These are phyloP conservation scores for Lupinus albus DNA, from an alignment of 306 rosid genomes.

Conservation along the genomic window DNA sequence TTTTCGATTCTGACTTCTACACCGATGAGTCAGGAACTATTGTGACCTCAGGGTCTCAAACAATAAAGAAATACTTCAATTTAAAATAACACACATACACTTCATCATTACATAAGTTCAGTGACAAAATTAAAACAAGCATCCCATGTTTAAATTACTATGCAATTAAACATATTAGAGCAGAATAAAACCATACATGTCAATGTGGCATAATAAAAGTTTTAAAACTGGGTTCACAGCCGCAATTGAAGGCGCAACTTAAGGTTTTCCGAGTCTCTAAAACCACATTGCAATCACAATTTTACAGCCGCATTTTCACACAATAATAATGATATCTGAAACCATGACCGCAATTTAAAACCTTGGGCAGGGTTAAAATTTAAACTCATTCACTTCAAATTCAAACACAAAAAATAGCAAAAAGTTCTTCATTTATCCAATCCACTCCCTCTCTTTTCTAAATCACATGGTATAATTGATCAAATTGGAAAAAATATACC, in stretches of 20 bases:
- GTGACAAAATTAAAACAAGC: constrained; percentile 2
- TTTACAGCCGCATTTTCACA: too few relatives aligned
- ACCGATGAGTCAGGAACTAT: too few relatives aligned
- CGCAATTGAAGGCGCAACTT: too few relatives aligned
- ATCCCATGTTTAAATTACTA: constrained; percentile 4
- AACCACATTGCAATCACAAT: too few relatives aligned
- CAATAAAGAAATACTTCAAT: too few relatives aligned
- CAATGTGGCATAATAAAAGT: too few relatives aligned
- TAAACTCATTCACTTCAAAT: background rate
- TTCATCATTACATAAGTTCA: constrained; percentile 13
- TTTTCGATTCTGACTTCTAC: too few relatives aligned
- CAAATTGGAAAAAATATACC: constrained; percentile 44
- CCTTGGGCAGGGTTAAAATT: background rate
- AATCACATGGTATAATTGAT: background rate
- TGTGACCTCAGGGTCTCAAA: too few relatives aligned
- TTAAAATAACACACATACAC: background rate
- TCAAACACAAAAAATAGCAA: background rate
- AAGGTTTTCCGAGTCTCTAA: too few relatives aligned
- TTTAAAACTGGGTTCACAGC: too few relatives aligned
- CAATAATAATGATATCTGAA: too few relatives aligned
- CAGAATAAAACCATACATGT: background rate
- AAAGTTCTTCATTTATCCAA: background rate
- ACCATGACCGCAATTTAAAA: too few relatives aligned
- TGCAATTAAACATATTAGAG: background rate
- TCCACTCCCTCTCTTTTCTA: background rate